Evolutionary conservation across 768 basidiomycete species (phyloP).

Genomic region (Lanmaoa rubissima): DNA sequence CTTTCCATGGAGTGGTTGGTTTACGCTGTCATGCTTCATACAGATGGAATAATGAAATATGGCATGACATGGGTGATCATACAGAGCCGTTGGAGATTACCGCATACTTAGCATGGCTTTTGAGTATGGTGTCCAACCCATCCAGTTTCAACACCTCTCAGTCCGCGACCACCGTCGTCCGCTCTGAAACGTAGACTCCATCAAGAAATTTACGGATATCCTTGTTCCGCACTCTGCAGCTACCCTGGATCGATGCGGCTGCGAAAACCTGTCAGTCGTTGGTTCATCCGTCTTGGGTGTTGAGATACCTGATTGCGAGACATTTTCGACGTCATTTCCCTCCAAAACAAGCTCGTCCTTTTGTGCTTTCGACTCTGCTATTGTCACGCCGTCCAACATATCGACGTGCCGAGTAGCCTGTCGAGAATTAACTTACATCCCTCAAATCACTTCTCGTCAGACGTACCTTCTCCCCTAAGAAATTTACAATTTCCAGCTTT

Average conservation of each 20-base stretch:
- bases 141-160: slow-evolving; percentile 21
- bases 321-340: slow-evolving; percentile 95
- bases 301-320: slow-evolving; percentile 86
- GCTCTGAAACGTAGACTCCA: slow-evolving; percentile 88
- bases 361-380: slow-evolving; percentile 84
- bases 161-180: slow-evolving; percentile 56
- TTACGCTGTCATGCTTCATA: not conserved
- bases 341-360: slow-evolving; percentile 94
- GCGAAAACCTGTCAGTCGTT: slow-evolving; percentile 10
- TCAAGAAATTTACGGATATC: slow-evolving; percentile 99
- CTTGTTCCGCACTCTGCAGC: slow-evolving; percentile 98
- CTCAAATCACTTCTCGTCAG: not conserved
- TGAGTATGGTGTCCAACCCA: slow-evolving; percentile 11
- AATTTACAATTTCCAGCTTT: slow-evolving; percentile 88
- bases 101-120: slow-evolving; percentile 21
- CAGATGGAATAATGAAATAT: slow-evolving; percentile 5
- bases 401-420: slow-evolving; percentile 88
- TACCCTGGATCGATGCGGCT: slow-evolving; percentile 97
- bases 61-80: slow-evolving; percentile 27
- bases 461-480: slow-evolving; percentile 88
- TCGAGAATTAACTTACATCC: not conserved
- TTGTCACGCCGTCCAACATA: slow-evolving; percentile 86
- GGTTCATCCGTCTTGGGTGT: not conserved
- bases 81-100: slow-evolving; percentile 24
- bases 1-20: not conserved